Percentiles rank a stretch among this genome's conserved stretches.
These are phyloP conservation scores for Fusarium floridanum DNA, from an alignment of 2,329 filamentous ascomycete genomes.

Conservation along the genomic window DNA sequence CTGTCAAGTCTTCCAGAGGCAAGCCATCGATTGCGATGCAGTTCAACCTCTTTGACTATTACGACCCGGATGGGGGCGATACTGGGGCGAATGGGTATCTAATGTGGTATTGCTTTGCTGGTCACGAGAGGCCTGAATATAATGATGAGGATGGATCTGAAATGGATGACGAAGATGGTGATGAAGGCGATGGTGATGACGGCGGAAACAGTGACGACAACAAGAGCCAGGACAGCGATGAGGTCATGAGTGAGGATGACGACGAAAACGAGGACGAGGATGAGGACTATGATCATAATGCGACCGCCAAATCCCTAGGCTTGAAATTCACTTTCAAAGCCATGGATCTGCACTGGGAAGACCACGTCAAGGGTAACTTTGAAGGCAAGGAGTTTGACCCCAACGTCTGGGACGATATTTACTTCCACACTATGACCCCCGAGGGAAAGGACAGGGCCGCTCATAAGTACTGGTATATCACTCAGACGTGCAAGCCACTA, in stretches of 20 bases:
- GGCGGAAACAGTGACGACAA: background rate
- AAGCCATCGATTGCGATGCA: background rate
- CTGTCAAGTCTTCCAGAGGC: background rate
- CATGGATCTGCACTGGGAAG: background rate
- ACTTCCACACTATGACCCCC: conserved; percentile 1
- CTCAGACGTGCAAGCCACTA: background rate
- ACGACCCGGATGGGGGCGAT: background rate
- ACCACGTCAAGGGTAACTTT: background rate
- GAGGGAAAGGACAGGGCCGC: background rate
- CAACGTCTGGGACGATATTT: background rate
- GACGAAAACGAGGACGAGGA: background rate
- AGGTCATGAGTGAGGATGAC: background rate
- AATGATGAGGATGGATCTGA: background rate
- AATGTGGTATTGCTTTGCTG: conserved; percentile 4
- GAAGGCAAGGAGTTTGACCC: conserved; percentile 3
- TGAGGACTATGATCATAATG: background rate
- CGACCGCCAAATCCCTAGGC: background rate
- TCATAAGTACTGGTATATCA: background rate
- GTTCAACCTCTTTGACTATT: conserved; percentile 16
- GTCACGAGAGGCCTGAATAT: background rate
- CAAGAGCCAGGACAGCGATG: background rate
- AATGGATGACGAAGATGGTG: background rate
- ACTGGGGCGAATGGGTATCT: background rate
- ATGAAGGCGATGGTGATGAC: background rate
- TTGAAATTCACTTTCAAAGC: background rate